Evolutionary conservation across 1,284 basidiomycete genomes (phyloP).

Genomic region (Pulveroboletus sp.): DNA sequence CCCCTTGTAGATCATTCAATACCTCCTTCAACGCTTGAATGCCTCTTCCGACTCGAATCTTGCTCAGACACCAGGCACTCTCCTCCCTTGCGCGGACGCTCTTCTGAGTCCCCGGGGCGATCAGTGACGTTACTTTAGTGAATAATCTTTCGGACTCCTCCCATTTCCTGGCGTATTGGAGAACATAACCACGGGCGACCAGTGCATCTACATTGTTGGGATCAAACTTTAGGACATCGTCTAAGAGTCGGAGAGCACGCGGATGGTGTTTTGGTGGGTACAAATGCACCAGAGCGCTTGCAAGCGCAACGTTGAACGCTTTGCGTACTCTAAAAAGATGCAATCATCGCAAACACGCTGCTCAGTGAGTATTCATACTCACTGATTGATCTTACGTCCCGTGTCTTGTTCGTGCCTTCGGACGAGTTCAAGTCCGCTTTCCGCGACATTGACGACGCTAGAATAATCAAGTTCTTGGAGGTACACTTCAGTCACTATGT

Average conservation of each 20-base stretch:
- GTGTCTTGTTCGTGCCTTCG: slow-evolving; percentile 58
- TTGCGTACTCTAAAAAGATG: slow-evolving; percentile 51
- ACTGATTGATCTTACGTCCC: slow-evolving; percentile 59
- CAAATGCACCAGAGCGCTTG: slow-evolving; percentile 79
- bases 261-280: slow-evolving; percentile 90
- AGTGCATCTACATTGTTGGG: slow-evolving; percentile 68
- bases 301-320: slow-evolving; percentile 66
- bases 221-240: slow-evolving; percentile 66
- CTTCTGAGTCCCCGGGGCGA: slow-evolving; percentile 48
- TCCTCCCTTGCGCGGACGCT: slow-evolving; percentile 81
- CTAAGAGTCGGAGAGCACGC: slow-evolving; percentile 74
- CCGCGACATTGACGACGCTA: slow-evolving; percentile 70
- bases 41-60: slow-evolving; percentile 55
- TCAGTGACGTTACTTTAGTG: slow-evolving; percentile 47
- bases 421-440: slow-evolving; percentile 66
- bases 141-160: slow-evolving; percentile 68
- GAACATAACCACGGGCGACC: slow-evolving; percentile 76
- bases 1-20: slow-evolving; percentile 51
- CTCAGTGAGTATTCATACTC: slow-evolving; percentile 24
- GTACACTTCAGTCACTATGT: slow-evolving; percentile 75
- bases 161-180: slow-evolving; percentile 71
- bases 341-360: background rate
- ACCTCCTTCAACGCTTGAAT: slow-evolving; percentile 60
- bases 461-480: slow-evolving; percentile 75
- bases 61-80: slow-evolving; percentile 82